Evolutionary conservation across 805 yeast genomes (phyloP).

Genomic region (Ogataea haglerorum): DNA sequence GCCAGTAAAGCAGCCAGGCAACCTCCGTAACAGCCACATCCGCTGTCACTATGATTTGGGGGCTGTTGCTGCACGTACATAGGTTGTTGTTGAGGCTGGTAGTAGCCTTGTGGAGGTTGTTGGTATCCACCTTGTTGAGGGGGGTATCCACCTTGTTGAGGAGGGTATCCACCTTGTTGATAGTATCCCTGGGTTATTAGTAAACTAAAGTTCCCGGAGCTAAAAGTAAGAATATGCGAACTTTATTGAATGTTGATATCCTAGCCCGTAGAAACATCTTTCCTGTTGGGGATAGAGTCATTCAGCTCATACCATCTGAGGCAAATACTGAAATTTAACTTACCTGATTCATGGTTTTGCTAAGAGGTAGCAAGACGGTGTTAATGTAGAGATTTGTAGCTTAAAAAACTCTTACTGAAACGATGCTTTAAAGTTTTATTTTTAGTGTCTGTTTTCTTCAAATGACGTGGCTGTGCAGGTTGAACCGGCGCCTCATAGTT

Average conservation of each 20-base stretch:
- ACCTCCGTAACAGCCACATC: slow-evolving; percentile 22
- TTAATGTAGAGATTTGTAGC: too few species aligned
- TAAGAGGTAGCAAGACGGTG: too few species aligned
- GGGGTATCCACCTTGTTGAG: slow-evolving; percentile 16
- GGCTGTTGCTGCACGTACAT: slow-evolving; percentile 25
- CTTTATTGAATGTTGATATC: too few species aligned
- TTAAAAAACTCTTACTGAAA: neutral
- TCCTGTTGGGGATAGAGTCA: too few species aligned
- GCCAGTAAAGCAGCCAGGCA: slow-evolving; percentile 20
- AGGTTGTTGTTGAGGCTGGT: slow-evolving; percentile 25
- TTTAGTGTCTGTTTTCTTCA: neutral
- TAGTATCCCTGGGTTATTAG: slow-evolving; percentile 19
- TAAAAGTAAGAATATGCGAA: neutral
- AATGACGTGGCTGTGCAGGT: neutral
- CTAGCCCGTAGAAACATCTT: too few species aligned
- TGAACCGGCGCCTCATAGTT: too few species aligned
- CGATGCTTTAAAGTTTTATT: neutral
- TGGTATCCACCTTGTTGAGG: slow-evolving; percentile 18
- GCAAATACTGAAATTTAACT: neutral
- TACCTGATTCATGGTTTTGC: neutral
- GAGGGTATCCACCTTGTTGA: slow-evolving; percentile 17
- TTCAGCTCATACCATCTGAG: too few species aligned
- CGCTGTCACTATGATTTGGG: slow-evolving; percentile 13
- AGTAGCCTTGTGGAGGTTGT: slow-evolving; percentile 12
- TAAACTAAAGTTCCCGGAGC: neutral